These are phyloP conservation scores for Fusarium tupiense DNA, from an alignment of 2,329 filamentous ascomycete genomes.

Conservation along the genomic window DNA sequence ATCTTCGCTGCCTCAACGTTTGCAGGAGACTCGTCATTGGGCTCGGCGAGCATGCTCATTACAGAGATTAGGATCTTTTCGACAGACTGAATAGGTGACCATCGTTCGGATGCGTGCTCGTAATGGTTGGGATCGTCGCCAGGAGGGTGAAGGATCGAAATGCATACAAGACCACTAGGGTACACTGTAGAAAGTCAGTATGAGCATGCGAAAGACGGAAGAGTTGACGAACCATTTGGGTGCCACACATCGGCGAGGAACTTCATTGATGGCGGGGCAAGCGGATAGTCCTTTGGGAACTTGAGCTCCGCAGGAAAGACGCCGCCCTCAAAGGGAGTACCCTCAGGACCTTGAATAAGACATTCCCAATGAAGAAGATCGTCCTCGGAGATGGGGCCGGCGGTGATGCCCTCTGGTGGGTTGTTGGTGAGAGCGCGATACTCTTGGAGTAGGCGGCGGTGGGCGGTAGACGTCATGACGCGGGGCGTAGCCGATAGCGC, in stretches of 20 bases:
- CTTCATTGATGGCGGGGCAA: slow-evolving; percentile 94
- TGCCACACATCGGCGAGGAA: slow-evolving; percentile 96
- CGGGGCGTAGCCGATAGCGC: background rate
- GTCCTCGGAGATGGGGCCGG: slow-evolving; percentile 91
- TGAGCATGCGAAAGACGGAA: background rate
- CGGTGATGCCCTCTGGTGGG: slow-evolving; percentile 96
- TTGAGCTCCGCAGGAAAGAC: slow-evolving; percentile 94
- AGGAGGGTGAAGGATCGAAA: slow-evolving; percentile 96
- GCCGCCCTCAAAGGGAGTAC: slow-evolving; percentile 94
- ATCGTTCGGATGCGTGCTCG: slow-evolving; percentile 93
- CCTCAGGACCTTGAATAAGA: slow-evolving; percentile 93
- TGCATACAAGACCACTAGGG: slow-evolving; percentile 90
- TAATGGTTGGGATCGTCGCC: slow-evolving; percentile 99
- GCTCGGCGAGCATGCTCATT: slow-evolving; percentile 97
- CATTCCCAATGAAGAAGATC: slow-evolving; percentile 98
- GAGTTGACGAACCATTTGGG: slow-evolving; percentile 77
- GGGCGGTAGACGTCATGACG: slow-evolving; percentile 69
- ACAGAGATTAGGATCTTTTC: slow-evolving; percentile 97
- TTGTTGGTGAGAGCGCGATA: slow-evolving; percentile 94
- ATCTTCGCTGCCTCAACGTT: slow-evolving; percentile 97
- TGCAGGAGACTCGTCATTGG: slow-evolving; percentile 95
- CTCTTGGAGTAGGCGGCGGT: slow-evolving; percentile 91
- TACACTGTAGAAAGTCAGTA: slow-evolving; percentile 72
- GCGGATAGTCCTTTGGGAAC: slow-evolving; percentile 96
- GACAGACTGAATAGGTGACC: slow-evolving; percentile 96